Evolutionary conservation across 23 red algal species (phyloP).

Genomic region (Gracilaria gracilis): DNA sequence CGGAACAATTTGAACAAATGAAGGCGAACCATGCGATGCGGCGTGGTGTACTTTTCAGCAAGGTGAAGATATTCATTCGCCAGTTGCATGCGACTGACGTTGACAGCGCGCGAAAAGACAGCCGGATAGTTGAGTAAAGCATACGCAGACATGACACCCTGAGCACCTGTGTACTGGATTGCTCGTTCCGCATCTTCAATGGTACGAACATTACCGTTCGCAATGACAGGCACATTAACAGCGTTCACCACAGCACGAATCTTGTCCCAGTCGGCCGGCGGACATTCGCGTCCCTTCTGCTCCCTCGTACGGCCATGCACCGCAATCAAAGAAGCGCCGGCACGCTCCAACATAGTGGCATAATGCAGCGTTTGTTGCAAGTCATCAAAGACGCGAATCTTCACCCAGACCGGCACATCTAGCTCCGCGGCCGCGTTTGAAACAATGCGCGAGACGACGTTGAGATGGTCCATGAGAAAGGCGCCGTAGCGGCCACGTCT

Average conservation of each 20-base stretch:
- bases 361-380: constrained; percentile 78
- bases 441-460: constrained; percentile 72
- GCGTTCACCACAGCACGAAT: constrained; percentile 83
- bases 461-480: constrained; percentile 92
- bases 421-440: constrained; percentile 52
- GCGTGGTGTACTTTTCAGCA: constrained; percentile 64
- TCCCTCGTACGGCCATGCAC: constrained; percentile 97
- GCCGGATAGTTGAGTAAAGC: constrained; percentile 87
- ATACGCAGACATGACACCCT: constrained; percentile 88
- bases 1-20: constrained; percentile 92
- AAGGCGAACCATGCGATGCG: constrained; percentile 66
- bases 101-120: constrained; percentile 49
- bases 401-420: constrained; percentile 88
- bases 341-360: constrained; percentile 83
- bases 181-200: constrained; percentile 75
- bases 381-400: constrained; percentile 96
- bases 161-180: constrained; percentile 75
- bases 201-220: constrained; percentile 90
- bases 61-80: constrained; percentile 84
- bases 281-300: constrained; percentile 83
- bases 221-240: constrained; percentile 89
- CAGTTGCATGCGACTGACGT: constrained; percentile 61
- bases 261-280: constrained; percentile 83
- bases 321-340: constrained; percentile 92
- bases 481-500: constrained; percentile 91